phyloP scores from a whole-genome alignment of 2,329 filamentous ascomycete genomes.

The Raffaelea albimanens region DNA sequence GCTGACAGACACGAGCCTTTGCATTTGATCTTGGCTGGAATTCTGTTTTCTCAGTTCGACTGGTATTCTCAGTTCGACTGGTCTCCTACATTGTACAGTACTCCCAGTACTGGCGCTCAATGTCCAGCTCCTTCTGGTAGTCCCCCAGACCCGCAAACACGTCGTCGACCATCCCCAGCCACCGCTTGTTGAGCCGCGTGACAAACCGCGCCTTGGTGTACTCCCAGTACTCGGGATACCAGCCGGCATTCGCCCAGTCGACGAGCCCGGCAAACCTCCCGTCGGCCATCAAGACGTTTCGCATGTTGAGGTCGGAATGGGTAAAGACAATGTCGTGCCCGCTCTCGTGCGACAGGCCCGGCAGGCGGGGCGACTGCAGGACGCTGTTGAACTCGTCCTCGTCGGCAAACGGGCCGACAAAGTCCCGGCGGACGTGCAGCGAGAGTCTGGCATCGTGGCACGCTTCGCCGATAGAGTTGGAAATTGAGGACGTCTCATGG shows the following conservation, averaged over 20 bases:
- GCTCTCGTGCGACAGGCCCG: slow-evolving; percentile 1
- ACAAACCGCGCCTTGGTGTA: slow-evolving; percentile 3
- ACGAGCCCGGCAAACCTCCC: slow-evolving; percentile 2
- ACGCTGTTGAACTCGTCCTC: slow-evolving; percentile 1
- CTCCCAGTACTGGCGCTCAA: slow-evolving; percentile 3
- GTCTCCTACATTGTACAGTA: too few species aligned
- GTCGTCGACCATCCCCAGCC: slow-evolving; percentile 2
- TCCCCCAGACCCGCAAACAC: background rate
- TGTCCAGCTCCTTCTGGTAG: slow-evolving; percentile 1
- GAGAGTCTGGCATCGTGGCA: too few species aligned
- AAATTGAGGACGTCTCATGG: too few species aligned
- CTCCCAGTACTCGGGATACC: too few species aligned
- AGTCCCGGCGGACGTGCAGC: too few species aligned
- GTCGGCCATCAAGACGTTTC: slow-evolving; percentile 2
- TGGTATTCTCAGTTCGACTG: too few species aligned
- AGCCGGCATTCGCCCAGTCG: slow-evolving; percentile 4
- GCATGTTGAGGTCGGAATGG: slow-evolving; percentile 1
- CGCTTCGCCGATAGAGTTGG: too few species aligned
- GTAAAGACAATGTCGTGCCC: slow-evolving; percentile 3
- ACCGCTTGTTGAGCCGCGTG: slow-evolving; percentile 1
- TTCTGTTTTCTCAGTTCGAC: too few species aligned
- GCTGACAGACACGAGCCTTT: too few species aligned
- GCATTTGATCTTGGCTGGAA: too few species aligned
- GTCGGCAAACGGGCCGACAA: background rate
- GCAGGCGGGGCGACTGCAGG: slow-evolving; percentile 1